Conservation (phyloP, 1,139 yeast species). For the Suhomyces wounanorum region DNA sequence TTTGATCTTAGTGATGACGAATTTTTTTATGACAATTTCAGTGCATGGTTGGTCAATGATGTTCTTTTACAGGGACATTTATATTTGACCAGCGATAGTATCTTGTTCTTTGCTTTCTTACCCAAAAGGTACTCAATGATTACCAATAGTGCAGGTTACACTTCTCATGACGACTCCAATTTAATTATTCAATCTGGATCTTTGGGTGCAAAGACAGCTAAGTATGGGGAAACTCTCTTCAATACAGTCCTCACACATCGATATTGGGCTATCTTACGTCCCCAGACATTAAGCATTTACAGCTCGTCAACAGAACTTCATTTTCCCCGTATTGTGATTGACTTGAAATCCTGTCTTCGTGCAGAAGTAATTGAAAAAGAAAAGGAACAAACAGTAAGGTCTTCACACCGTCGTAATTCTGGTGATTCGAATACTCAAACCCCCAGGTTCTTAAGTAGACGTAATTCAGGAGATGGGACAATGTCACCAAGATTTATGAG, state of each 20-base stretch:
- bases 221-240: slow-evolving; percentile 43
- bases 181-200: slow-evolving; percentile 45
- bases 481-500: slow-evolving; percentile 11
- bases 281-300: slow-evolving; percentile 70
- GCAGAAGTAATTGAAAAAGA: slow-evolving; percentile 54
- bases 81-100: slow-evolving; percentile 63
- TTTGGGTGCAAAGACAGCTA: slow-evolving; percentile 51
- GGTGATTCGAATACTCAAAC: slow-evolving; percentile 3
- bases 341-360: slow-evolving; percentile 60
- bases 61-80: slow-evolving; percentile 85
- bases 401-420: neutral
- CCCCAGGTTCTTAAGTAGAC: slow-evolving; percentile 5
- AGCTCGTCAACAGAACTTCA: slow-evolving; percentile 74
- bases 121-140: slow-evolving; percentile 49
- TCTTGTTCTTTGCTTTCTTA: slow-evolving; percentile 80
- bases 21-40: slow-evolving; percentile 54
- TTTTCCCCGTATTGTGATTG: slow-evolving; percentile 78
- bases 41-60: slow-evolving; percentile 81
- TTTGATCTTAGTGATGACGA: slow-evolving; percentile 52
- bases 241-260: slow-evolving; percentile 36
- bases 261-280: slow-evolving; percentile 79
- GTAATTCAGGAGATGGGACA: slow-evolving; percentile 9
- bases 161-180: slow-evolving; percentile 33
- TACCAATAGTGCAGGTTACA: neutral
- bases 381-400: slow-evolving; percentile 3